Evolutionary conservation across 441 rosid species (phyloP).

Genomic region (Breynia disticha): DNA sequence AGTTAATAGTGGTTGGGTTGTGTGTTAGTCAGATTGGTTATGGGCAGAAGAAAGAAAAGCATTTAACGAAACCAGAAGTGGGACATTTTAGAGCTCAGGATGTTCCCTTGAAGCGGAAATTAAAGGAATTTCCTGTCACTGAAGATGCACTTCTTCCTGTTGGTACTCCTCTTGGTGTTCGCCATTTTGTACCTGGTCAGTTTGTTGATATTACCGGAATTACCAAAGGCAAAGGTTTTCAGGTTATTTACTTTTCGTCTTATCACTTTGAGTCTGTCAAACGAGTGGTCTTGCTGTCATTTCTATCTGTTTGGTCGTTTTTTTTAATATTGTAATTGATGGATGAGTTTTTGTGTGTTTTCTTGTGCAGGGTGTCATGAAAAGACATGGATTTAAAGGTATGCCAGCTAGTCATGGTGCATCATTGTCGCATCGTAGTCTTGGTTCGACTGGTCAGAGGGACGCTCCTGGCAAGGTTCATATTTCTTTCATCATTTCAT

Average conservation of each 20-base stretch:
- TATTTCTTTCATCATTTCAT: constrained; percentile 9
- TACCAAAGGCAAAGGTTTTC: constrained; percentile 90
- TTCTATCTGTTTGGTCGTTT: neutral
- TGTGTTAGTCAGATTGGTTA: constrained; percentile 78
- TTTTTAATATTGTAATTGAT: neutral
- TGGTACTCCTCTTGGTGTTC: constrained; percentile 67
- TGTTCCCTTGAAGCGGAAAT: constrained; percentile 83
- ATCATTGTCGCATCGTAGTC: constrained; percentile 66
- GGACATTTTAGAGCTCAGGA: constrained; percentile 98
- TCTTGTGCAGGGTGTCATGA: constrained; percentile 71
- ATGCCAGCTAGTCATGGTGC: constrained; percentile 78
- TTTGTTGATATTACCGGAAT: constrained; percentile 80
- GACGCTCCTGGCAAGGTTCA: constrained; percentile 91
- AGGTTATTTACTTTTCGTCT: constrained; percentile 29
- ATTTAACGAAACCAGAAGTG: constrained; percentile 82
- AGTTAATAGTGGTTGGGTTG: constrained; percentile 23
- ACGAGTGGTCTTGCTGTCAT: too few species aligned
- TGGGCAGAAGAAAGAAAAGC: constrained; percentile 92
- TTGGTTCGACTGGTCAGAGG: constrained; percentile 97
- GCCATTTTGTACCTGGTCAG: constrained; percentile 94
- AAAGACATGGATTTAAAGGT: constrained; percentile 56
- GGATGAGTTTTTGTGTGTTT: constrained; percentile 6
- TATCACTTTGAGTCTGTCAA: too few species aligned
- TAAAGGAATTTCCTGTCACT: constrained; percentile 86
- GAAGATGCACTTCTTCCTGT: constrained; percentile 93